phyloP scores from a whole-genome alignment of 352 stramenopile genomes.

The Pythium apleroticum region DNA sequence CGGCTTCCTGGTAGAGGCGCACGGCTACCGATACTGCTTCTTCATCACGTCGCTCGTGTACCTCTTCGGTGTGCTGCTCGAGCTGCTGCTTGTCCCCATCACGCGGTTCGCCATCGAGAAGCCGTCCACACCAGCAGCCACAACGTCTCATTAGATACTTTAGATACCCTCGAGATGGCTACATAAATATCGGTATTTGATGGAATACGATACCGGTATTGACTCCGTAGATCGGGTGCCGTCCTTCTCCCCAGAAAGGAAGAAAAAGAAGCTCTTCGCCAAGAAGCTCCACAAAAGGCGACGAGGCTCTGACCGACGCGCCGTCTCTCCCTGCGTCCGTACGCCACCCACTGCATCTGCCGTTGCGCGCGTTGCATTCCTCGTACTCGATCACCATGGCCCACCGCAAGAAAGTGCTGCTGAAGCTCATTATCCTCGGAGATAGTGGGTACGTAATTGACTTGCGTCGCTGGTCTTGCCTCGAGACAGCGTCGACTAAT shows the following conservation, averaged over 20 bases:
- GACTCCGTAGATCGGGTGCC: conserved; percentile 16
- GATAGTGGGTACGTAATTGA: conserved; percentile 94
- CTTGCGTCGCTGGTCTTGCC: no score
- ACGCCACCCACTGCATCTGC: background rate
- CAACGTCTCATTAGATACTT: background rate
- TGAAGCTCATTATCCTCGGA: conserved; percentile 98
- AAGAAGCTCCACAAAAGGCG: background rate
- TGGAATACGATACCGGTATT: conserved; percentile 14
- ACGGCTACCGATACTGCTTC: conserved; percentile 73
- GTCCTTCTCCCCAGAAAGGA: conserved; percentile 3
- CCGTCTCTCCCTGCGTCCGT: background rate
- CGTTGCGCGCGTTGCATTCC: background rate
- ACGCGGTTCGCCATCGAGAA: conserved; percentile 27
- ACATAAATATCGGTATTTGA: conserved; percentile 28
- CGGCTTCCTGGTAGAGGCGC: conserved; percentile 49
- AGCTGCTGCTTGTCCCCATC: conserved; percentile 59
- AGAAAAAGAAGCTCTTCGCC: conserved; percentile 1
- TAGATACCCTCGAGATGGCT: conserved; percentile 15
- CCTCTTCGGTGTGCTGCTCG: conserved; percentile 40
- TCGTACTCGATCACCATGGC: conserved; percentile 43
- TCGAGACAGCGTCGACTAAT: background rate
- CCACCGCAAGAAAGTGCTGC: conserved; percentile 94
- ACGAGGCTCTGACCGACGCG: background rate
- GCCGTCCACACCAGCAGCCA: background rate
- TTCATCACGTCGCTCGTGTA: conserved; percentile 51